Percentiles rank a stretch among this genome's conserved stretches.
Evolutionary conservation across 2,329 filamentous ascomycete species (phyloP).

Genomic region (Paramyrothecium sp.): DNA sequence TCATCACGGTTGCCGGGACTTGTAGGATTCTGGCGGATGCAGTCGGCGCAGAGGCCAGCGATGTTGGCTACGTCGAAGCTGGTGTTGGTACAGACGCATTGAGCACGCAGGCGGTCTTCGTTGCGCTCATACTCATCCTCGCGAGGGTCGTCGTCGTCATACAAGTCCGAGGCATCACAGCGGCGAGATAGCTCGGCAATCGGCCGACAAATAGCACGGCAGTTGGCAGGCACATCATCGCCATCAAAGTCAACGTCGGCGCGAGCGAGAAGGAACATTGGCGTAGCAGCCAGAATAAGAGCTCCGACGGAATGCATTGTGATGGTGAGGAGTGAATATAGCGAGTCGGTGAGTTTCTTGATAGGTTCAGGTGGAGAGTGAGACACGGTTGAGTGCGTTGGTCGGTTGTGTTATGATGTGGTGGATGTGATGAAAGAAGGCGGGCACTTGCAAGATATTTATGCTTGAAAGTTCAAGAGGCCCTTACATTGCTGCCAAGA

Average conservation of each 20-base stretch:
- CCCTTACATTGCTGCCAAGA: not conserved
- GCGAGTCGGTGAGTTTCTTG: not conserved
- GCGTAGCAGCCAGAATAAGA: slow-evolving; percentile 24
- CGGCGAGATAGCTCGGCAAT: slow-evolving; percentile 29
- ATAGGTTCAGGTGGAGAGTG: no score
- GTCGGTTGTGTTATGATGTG: not conserved
- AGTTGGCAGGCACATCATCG: slow-evolving; percentile 31
- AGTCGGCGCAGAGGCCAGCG: slow-evolving; percentile 34
- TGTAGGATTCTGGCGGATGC: slow-evolving; percentile 34
- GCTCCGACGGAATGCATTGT: not conserved
- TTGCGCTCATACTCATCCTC: slow-evolving; percentile 24
- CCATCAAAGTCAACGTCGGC: slow-evolving; percentile 31
- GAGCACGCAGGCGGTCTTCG: slow-evolving; percentile 33
- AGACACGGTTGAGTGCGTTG: not conserved
- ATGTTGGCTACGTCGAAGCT: slow-evolving; percentile 36
- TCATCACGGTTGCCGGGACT: slow-evolving; percentile 8
- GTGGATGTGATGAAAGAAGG: not conserved
- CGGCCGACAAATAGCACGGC: slow-evolving; percentile 33
- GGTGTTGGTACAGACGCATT: slow-evolving; percentile 40
- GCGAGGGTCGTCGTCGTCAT: slow-evolving; percentile 20
- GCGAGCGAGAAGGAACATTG: slow-evolving; percentile 23
- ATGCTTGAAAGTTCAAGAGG: not conserved
- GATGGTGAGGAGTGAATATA: not conserved
- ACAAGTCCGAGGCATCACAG: slow-evolving; percentile 30
- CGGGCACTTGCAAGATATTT: not conserved